phyloP scores from a whole-genome alignment of 305 asterid species.

The Solanum hybrid region DNA sequence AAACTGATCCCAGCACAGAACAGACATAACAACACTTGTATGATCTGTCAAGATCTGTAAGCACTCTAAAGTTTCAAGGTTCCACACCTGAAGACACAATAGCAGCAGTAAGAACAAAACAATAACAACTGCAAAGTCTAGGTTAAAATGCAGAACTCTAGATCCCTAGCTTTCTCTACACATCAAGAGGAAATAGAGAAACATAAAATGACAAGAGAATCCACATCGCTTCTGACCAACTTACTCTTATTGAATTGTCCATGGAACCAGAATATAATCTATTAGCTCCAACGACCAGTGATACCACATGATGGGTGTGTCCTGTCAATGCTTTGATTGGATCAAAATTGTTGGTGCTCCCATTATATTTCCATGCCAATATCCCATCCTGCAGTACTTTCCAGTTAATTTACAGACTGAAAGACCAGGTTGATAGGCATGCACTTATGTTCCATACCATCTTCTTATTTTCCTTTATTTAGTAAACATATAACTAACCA shows the following conservation, averaged over 20 bases:
- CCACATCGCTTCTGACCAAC: slow-evolving; percentile 12
- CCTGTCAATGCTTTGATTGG: slow-evolving; percentile 83
- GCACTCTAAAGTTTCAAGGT: slow-evolving; percentile 80
- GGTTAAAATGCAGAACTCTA: neutral
- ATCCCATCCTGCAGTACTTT: slow-evolving; percentile 66
- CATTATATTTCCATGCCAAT: slow-evolving; percentile 84
- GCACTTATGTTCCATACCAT: neutral
- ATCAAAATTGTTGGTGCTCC: slow-evolving; percentile 64
- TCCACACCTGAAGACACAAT: slow-evolving; percentile 61
- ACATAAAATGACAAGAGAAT: slow-evolving; percentile 4
- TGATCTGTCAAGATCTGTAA: slow-evolving; percentile 69
- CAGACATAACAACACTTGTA: slow-evolving; percentile 78
- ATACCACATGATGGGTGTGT: slow-evolving; percentile 79
- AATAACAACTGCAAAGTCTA: neutral
- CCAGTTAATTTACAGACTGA: neutral
- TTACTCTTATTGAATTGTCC: slow-evolving; percentile 73
- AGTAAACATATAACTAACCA: neutral
- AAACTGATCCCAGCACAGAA: slow-evolving; percentile 95
- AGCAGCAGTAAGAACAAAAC: neutral
- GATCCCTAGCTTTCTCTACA: neutral
- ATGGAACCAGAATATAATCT: slow-evolving; percentile 87
- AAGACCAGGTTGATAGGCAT: neutral
- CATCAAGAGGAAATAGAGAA: neutral
- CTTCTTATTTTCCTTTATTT: neutral
- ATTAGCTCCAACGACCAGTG: slow-evolving; percentile 78